A percentile compares a stretch with the other conserved stretches of the same genome.
These are phyloP conservation scores for Metschnikowia rubicola DNA, from an alignment of 805 yeast species.

Conservation along the genomic window DNA sequence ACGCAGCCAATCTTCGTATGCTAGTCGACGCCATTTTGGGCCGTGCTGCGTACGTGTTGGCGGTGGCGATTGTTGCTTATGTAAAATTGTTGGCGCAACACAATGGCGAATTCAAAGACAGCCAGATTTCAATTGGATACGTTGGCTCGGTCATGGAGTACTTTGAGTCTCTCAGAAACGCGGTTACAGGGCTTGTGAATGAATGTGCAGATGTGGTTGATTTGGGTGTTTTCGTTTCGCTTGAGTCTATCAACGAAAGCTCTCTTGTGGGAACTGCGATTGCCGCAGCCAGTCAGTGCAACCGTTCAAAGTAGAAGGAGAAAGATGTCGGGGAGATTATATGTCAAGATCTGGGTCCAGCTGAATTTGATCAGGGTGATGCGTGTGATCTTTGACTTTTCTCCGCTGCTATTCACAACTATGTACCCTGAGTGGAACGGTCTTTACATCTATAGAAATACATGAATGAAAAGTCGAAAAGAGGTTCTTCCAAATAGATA, in stretches of 20 bases:
- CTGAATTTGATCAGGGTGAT: not conserved
- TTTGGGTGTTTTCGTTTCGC: constrained; percentile 31
- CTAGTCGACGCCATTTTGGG: constrained; percentile 37
- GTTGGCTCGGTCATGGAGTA: constrained; percentile 52
- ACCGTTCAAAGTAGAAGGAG: not conserved
- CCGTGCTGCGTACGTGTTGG: constrained; percentile 44
- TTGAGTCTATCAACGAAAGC: constrained; percentile 43
- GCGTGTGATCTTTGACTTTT: not conserved
- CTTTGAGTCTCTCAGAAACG: constrained; percentile 36
- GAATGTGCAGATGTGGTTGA: constrained; percentile 22
- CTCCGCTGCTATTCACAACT: too few relatives aligned
- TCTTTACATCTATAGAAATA: too few relatives aligned
- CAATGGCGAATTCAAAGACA: constrained; percentile 17
- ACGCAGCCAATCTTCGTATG: constrained; percentile 25
- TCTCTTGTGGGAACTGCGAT: constrained; percentile 54
- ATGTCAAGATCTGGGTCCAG: too few relatives aligned
- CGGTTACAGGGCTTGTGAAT: constrained; percentile 23
- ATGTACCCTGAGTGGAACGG: too few relatives aligned
- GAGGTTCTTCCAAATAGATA: too few relatives aligned
- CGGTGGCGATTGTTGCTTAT: constrained; percentile 40
- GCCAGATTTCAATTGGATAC: constrained; percentile 39
- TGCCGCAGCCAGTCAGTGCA: constrained; percentile 39
- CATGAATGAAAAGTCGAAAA: too few relatives aligned
- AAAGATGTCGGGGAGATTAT: too few relatives aligned
- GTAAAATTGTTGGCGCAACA: constrained; percentile 25